Base-by-base conservation (phyloP, 1,284 basidiomycete genomes). In the Flammula alnicola region DNA sequence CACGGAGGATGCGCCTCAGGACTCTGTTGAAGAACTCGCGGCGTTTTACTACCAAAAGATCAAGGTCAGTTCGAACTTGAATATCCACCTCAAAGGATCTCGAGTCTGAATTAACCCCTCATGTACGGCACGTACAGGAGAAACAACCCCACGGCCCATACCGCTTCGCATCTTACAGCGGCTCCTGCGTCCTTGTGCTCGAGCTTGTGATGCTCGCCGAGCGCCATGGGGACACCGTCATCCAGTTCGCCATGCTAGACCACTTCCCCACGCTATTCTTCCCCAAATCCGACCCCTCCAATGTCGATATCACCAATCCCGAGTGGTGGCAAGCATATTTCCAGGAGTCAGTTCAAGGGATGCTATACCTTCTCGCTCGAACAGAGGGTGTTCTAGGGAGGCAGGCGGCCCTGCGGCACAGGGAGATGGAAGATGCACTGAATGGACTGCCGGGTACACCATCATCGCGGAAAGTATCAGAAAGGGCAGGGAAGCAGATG, bases 241-340 rank as follows among this genome's bases (percentile, higher is more conserved):
- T 27, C 1, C 47, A 48, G 20, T 41, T 48, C 25, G 39, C 19
- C 11, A 48, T 48, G 39, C 31, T 48, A 5, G 47, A 48, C 39
- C 47, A 48, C 22, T 48, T 40, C 31, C 47, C 47, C 4, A 42
- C 31, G 10, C 36, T 39, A 12, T 42, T 35, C 47, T 33, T 48
- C 32, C 30, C 32, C 25, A 9, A 31, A 5, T 22, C 35, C 23
- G 25, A 36, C 20, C 39, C 30, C 3, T 30, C 27, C 31, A 14
- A 23, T 14, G 35, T 46, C 20, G 16, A 40, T 3, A 19, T 43
- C 11, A 32, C 35, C 12, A 23, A 37, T 25, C 40, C 47, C 0
- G 23, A 36, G 14, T 49, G 47, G 47, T 42, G 23, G 16, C 6
- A 27, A 5, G 5, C 23, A 2, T 31, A 42, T 5, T 9, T 43